Conservation (phyloP, 805 yeast species). For the Saccharomyces eubayanus region DNA sequence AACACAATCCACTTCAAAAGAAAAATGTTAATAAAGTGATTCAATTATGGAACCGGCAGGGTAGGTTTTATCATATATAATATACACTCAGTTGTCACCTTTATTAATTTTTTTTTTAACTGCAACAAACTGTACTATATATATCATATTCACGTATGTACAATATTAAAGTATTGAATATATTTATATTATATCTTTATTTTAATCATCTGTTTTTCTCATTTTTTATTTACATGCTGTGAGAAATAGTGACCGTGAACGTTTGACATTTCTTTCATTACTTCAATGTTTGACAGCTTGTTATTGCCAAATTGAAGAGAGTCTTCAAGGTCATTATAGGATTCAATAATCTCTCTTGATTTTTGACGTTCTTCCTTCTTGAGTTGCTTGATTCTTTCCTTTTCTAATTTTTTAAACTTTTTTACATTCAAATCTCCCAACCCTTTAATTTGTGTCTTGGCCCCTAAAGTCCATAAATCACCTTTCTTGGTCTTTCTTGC, state of each 20-base stretch:
- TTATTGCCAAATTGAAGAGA: background rate
- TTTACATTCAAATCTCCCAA: constrained; percentile 19
- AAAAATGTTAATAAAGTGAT: background rate
- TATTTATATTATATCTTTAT: background rate
- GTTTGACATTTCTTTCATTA: constrained; percentile 5
- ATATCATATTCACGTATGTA: constrained; percentile 1
- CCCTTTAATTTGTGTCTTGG: constrained; percentile 41
- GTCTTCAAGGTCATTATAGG: constrained; percentile 12
- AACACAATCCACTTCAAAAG: background rate
- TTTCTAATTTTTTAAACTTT: constrained; percentile 21
- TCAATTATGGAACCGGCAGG: background rate
- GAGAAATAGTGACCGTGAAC: constrained; percentile 8
- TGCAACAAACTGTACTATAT: background rate
- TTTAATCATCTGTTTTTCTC: background rate
- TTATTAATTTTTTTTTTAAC: background rate
- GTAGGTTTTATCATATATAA: background rate
- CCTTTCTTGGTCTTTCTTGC: constrained; percentile 81
- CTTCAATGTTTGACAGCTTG: background rate
- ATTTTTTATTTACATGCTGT: background rate
- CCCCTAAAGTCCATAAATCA: constrained; percentile 77
- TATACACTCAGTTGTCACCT: background rate
- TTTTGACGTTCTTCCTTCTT: constrained; percentile 13
- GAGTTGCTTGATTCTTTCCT: constrained; percentile 15
- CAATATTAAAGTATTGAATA: constrained; percentile 1
- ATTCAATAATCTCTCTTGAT: constrained; percentile 14